Evolutionary conservation across 2,329 filamentous ascomycete species (phyloP).

Genomic region (Microsporum canis): DNA sequence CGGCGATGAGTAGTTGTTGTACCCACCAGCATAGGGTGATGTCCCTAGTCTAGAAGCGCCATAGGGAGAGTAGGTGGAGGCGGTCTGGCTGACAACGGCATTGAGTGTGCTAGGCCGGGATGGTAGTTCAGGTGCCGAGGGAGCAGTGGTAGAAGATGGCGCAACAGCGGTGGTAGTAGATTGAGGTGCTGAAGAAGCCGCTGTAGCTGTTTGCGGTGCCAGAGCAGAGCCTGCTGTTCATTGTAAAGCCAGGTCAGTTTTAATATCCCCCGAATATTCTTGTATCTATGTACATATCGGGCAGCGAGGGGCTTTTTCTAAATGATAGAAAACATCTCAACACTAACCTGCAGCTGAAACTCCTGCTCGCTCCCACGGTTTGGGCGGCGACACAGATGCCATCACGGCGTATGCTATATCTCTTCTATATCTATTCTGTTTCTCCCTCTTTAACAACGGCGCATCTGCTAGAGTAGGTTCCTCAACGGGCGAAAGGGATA

Average conservation of each 20-base stretch:
- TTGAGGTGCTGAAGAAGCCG: neutral
- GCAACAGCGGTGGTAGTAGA: slow-evolving; percentile 24
- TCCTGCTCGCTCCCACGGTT: slow-evolving; percentile 84
- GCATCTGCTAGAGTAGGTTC: neutral
- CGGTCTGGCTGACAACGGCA: slow-evolving; percentile 75
- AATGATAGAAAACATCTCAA: slow-evolving; percentile 6
- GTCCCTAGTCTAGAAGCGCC: slow-evolving; percentile 46
- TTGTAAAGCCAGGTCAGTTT: neutral
- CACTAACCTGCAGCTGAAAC: slow-evolving; percentile 43
- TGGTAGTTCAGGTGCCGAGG: slow-evolving; percentile 58
- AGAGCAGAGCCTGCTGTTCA: neutral
- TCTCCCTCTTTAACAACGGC: neutral
- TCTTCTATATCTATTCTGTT: neutral
- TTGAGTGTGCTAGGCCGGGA: slow-evolving; percentile 68
- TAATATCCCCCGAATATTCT: neutral
- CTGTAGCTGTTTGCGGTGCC: slow-evolving; percentile 20
- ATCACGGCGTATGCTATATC: slow-evolving; percentile 27
- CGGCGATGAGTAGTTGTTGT: slow-evolving; percentile 44
- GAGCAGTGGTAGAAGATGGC: slow-evolving; percentile 32
- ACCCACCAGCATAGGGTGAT: slow-evolving; percentile 42
- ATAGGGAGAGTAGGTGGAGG: slow-evolving; percentile 64
- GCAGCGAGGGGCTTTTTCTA: neutral
- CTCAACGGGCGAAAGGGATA: neutral
- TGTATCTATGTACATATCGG: neutral
- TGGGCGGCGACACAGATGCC: slow-evolving; percentile 69